Percentiles rank a stretch among this genome's conserved stretches.
Evolutionary conservation across 2,329 filamentous ascomycete genomes (phyloP).

Genomic region (Xylariaceae sp.): DNA sequence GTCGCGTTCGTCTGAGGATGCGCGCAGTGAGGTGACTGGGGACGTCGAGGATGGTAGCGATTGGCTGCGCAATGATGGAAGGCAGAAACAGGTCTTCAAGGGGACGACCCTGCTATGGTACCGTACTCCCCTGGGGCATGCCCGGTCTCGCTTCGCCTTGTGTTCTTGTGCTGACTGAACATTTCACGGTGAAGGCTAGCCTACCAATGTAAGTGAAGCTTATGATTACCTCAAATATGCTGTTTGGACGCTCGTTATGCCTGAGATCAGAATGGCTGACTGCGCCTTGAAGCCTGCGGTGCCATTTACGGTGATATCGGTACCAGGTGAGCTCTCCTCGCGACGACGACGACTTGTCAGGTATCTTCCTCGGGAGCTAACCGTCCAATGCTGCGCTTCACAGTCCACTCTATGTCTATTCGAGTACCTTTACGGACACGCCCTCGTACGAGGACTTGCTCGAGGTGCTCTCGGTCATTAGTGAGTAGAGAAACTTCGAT

Average conservation of each 20-base stretch:
- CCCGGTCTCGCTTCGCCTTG: too few species aligned
- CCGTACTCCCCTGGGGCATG: constrained; percentile 15
- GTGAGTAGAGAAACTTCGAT: too few species aligned
- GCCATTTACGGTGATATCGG: constrained; percentile 68
- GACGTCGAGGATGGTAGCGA: constrained; percentile 31
- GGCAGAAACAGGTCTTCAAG: constrained; percentile 34
- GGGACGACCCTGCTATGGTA: constrained; percentile 34
- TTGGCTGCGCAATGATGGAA: constrained; percentile 29
- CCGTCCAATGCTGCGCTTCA: constrained; percentile 1
- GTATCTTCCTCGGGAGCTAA: background rate
- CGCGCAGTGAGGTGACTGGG: constrained; percentile 18
- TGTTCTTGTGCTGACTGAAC: too few species aligned
- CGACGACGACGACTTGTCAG: too few species aligned
- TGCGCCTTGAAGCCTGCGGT: too few species aligned
- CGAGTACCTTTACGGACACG: constrained; percentile 56
- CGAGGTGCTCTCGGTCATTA: constrained; percentile 60
- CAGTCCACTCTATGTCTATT: constrained; percentile 66
- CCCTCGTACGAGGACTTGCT: constrained; percentile 55
- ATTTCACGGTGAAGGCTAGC: constrained; percentile 41
- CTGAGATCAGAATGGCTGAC: too few species aligned
- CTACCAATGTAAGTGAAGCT: constrained; percentile 61
- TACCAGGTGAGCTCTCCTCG: constrained; percentile 30
- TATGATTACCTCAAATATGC: too few species aligned
- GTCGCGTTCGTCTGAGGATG: constrained; percentile 22
- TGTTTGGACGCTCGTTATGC: too few species aligned